phyloP scores from a whole-genome alignment of 441 rosid species.

The Capsella rubella region DNA sequence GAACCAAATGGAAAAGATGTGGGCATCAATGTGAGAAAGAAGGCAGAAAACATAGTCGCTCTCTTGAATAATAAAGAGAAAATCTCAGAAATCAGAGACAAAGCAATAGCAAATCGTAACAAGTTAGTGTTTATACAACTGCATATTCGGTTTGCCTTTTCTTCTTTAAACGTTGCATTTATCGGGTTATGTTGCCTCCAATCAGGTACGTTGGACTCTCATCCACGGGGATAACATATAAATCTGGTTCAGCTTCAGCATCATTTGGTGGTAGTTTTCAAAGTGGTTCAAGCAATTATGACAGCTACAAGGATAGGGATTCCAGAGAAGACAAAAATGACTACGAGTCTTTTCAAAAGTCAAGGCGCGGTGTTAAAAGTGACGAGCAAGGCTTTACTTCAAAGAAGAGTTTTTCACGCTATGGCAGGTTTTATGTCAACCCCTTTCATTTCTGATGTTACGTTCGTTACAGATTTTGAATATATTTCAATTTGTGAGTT shows the following conservation, averaged over 20 bases:
- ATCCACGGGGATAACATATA: constrained; percentile 77
- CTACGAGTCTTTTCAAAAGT: constrained; percentile 58
- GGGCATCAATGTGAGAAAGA: constrained; percentile 97
- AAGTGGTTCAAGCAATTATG: constrained; percentile 58
- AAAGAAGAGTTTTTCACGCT: constrained; percentile 53
- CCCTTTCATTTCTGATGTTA: constrained; percentile 26
- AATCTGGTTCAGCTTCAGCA: constrained; percentile 70
- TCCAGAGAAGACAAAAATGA: constrained; percentile 57
- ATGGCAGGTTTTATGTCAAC: constrained; percentile 59
- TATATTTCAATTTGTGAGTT: neutral
- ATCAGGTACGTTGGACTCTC: constrained; percentile 93
- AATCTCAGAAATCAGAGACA: constrained; percentile 85
- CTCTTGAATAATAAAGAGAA: constrained; percentile 88
- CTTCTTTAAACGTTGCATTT: neutral
- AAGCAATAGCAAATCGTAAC: constrained; percentile 92
- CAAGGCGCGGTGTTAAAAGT: constrained; percentile 50
- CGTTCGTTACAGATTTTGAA: neutral
- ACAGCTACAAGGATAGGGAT: constrained; percentile 58
- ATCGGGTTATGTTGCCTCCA: constrained; percentile 13
- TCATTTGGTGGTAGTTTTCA: constrained; percentile 67
- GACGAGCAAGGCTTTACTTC: constrained; percentile 53
- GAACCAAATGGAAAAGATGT: constrained; percentile 96
- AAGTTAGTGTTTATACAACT: constrained; percentile 61
- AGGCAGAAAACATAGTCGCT: constrained; percentile 76
- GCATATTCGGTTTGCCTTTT: neutral